A percentile compares a stretch with the other conserved stretches of the same genome.
phyloP scores from a whole-genome alignment of 306 rosid species.

The Vicia sativa region DNA sequence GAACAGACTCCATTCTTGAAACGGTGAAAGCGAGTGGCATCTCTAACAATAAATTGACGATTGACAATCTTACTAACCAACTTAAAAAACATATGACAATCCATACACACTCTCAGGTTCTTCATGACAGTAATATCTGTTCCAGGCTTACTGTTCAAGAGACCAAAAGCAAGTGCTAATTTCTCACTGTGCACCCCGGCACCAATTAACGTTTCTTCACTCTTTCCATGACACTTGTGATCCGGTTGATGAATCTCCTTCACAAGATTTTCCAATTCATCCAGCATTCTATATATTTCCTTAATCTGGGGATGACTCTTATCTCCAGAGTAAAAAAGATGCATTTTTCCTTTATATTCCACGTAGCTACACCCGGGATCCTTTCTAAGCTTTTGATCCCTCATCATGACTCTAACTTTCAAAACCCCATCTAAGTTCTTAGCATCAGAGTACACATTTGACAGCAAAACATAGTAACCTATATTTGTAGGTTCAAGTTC shows the following conservation, averaged over 20 bases:
- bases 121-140: conserved; percentile 72
- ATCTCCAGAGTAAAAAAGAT: conserved; percentile 77
- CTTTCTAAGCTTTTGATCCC: conserved; percentile 66
- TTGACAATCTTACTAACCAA: conserved; percentile 73
- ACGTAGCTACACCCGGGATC: conserved; percentile 85
- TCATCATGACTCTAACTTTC: conserved; percentile 77
- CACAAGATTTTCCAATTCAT: conserved; percentile 60
- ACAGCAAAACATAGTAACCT: conserved; percentile 83
- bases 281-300: conserved; percentile 63
- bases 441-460: conserved; percentile 71
- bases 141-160: conserved; percentile 60
- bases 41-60: conserved; percentile 77
- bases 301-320: conserved; percentile 53
- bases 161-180: conserved; percentile 72
- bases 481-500: conserved; percentile 75
- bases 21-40: conserved; percentile 89
- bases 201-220: conserved; percentile 48
- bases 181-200: conserved; percentile 77
- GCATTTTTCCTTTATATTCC: conserved; percentile 66
- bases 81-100: conserved; percentile 80
- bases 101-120: conserved; percentile 82
- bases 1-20: conserved; percentile 78
- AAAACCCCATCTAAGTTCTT: conserved; percentile 63
- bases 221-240: conserved; percentile 41
- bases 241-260: conserved; percentile 42